phyloP scores from a whole-genome alignment of 345 rosid genomes.

The Aquilaria sinensis region DNA sequence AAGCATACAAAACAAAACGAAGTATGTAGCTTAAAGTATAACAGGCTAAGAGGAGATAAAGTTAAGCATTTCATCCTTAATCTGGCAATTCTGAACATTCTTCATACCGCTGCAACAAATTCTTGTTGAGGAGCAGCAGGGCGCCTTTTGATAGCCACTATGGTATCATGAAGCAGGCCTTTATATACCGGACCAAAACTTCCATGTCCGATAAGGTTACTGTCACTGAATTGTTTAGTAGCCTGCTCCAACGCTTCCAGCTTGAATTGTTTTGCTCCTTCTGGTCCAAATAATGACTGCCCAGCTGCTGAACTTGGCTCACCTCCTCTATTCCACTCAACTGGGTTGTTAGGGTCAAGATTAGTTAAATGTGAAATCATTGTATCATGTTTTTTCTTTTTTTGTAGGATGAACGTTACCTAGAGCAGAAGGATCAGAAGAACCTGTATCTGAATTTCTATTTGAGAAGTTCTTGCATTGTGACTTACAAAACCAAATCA shows the following conservation, averaged over 20 bases:
- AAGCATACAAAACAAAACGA: not conserved
- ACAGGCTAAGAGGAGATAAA: not conserved
- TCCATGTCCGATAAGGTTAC: slow-evolving; percentile 46
- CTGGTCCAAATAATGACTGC: slow-evolving; percentile 19
- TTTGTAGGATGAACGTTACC: slow-evolving; percentile 22
- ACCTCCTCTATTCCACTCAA: slow-evolving; percentile 36
- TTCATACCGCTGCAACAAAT: slow-evolving; percentile 46
- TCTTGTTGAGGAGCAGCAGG: slow-evolving; percentile 29
- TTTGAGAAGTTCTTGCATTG: slow-evolving; percentile 19
- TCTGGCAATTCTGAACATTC: not conserved
- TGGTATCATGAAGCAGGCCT: slow-evolving; percentile 40
- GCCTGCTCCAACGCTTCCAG: slow-evolving; percentile 54
- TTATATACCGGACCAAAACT: slow-evolving; percentile 46
- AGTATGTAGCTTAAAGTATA: not conserved
- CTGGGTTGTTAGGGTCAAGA: slow-evolving; percentile 16
- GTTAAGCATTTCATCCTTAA: not conserved
- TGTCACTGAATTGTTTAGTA: slow-evolving; percentile 42
- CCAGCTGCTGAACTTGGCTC: slow-evolving; percentile 27
- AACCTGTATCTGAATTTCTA: slow-evolving; percentile 47
- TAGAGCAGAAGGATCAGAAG: slow-evolving; percentile 52
- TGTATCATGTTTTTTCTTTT: slow-evolving; percentile 1
- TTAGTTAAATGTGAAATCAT: not conserved
- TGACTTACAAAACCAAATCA: slow-evolving; percentile 39
- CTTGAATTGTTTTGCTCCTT: slow-evolving; percentile 35
- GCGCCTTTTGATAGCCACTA: slow-evolving; percentile 52